Evolutionary conservation across 2,329 filamentous ascomycete genomes (phyloP), one percentile per base, ranked within the genome.

Genomic region (Paecilomyces sp.): DNA sequence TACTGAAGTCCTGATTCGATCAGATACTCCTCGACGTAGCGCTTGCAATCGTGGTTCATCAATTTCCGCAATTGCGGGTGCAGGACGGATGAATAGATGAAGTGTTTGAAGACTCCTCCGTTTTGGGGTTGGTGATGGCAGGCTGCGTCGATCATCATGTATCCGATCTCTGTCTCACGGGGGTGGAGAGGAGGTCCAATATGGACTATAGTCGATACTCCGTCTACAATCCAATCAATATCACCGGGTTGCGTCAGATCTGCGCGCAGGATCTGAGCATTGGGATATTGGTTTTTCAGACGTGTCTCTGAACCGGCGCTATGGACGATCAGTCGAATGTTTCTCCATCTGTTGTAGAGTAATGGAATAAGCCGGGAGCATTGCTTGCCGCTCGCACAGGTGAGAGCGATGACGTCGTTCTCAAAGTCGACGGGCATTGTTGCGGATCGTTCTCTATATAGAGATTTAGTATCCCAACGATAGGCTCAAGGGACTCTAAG

Each of bases 311-410:
- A 75, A 11, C 63, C 31, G 9, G 61, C 13, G 6, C 68, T 72
- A 56, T 71, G 61, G 28, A 71, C 70, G 36, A 68, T 70, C 1
- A 77, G 67, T 22, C 74, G 74, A 4, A 77, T 66, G 33, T 62
- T 65, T 47, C 68, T 68, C 63, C 69, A 71, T 57, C 69, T 66
- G 18, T 65, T 57, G 11, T 68, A 61, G 11, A 78, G 63, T 2
- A 72, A 65, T 6, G 73, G 73, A 36, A 77, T 68, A 30, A 77
- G 67, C 2, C 63, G 62, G 7, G 65, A 61, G 61, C 67, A 67
- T 64, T 77, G 75, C 56, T 75, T 76, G 54, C 75, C 75, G 24
- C 68, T 68, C 4, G 76, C 73, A 57, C 69, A 74, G 41, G 74
- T 77, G 28, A 78, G 61, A 31, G 76, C 68, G 30, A 78, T 62